phyloP scores from a whole-genome alignment of 2,329 filamentous ascomycete species.

The Sclerotinia sclerotiorum region DNA sequence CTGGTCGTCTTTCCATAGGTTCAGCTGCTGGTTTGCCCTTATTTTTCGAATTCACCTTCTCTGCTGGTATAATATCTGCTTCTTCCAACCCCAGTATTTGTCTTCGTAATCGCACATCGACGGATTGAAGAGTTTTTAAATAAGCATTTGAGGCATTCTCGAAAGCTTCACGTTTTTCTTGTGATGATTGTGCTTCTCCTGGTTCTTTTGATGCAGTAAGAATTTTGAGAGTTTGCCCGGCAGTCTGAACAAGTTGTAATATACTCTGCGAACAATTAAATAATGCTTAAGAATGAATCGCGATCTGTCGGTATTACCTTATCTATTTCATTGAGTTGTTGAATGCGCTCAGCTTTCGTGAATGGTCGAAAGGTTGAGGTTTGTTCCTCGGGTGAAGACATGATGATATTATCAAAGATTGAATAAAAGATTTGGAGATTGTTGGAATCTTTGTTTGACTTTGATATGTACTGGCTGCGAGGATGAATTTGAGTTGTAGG shows the following conservation, averaged over 20 bases:
- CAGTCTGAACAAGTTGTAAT: slow-evolving; percentile 54
- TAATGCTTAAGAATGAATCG: background rate
- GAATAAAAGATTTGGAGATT: background rate
- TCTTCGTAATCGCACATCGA: slow-evolving; percentile 72
- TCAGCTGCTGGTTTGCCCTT: slow-evolving; percentile 19
- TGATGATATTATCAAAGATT: slow-evolving; percentile 8
- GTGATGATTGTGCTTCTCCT: slow-evolving; percentile 18
- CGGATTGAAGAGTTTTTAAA: slow-evolving; percentile 68
- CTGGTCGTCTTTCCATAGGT: slow-evolving; percentile 2
- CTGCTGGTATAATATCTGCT: slow-evolving; percentile 65
- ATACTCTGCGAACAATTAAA: slow-evolving; percentile 37
- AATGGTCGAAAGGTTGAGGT: slow-evolving; percentile 47
- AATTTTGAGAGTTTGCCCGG: slow-evolving; percentile 62
- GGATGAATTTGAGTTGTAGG: background rate
- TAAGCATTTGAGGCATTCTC: slow-evolving; percentile 64
- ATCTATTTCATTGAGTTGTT: slow-evolving; percentile 78
- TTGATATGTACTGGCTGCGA: background rate
- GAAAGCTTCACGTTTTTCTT: slow-evolving; percentile 47
- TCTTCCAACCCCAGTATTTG: slow-evolving; percentile 81
- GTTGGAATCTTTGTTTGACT: background rate
- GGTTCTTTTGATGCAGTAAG: slow-evolving; percentile 52
- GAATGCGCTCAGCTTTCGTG: slow-evolving; percentile 73
- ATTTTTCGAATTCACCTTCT: slow-evolving; percentile 35
- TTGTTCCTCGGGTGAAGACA: slow-evolving; percentile 27
- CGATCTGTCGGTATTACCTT: slow-evolving; percentile 47